Percentiles rank a stretch among this genome's conserved stretches.
Conservation (phyloP, 2,329 filamentous ascomycete species). For the Ceratocystis smalleyi region DNA sequence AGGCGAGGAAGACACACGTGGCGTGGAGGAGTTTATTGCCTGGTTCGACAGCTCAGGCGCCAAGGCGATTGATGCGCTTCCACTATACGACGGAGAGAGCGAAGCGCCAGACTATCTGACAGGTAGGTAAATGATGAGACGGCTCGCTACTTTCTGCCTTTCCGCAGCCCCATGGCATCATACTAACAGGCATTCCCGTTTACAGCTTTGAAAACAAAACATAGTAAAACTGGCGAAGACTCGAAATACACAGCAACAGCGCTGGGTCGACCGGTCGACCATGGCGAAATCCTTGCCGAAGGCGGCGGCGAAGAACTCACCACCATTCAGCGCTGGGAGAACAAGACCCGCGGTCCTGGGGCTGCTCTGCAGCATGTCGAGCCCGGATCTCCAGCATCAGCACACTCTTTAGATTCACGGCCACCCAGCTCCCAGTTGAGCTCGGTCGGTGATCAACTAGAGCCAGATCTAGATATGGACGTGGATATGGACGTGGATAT, state of each 20-base stretch:
- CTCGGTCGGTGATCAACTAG: slow-evolving; percentile 36
- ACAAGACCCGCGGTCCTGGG: slow-evolving; percentile 24
- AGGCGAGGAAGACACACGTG: slow-evolving; percentile 60
- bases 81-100: slow-evolving; percentile 50
- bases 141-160: not conserved
- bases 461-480: slow-evolving; percentile 29
- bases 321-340: slow-evolving; percentile 51
- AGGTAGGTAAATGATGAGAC: slow-evolving; percentile 28
- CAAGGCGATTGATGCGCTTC: slow-evolving; percentile 66
- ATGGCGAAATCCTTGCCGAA: slow-evolving; percentile 59
- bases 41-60: slow-evolving; percentile 66
- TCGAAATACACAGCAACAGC: slow-evolving; percentile 73
- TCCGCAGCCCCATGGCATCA: not conserved
- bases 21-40: slow-evolving; percentile 59
- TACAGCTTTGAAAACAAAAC: slow-evolving; percentile 72
- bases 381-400: not conserved
- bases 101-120: slow-evolving; percentile 56
- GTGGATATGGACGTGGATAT: slow-evolving; percentile 29
- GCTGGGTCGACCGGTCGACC: slow-evolving; percentile 57
- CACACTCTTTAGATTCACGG: slow-evolving; percentile 24
- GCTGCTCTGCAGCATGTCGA: slow-evolving; percentile 16
- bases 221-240: slow-evolving; percentile 78
- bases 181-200: slow-evolving; percentile 15
- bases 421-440: slow-evolving; percentile 41
- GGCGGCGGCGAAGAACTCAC: slow-evolving; percentile 46